These are phyloP conservation scores for Komagataella pastoris DNA, from an alignment of 805 yeast species.

Conservation along the genomic window DNA sequence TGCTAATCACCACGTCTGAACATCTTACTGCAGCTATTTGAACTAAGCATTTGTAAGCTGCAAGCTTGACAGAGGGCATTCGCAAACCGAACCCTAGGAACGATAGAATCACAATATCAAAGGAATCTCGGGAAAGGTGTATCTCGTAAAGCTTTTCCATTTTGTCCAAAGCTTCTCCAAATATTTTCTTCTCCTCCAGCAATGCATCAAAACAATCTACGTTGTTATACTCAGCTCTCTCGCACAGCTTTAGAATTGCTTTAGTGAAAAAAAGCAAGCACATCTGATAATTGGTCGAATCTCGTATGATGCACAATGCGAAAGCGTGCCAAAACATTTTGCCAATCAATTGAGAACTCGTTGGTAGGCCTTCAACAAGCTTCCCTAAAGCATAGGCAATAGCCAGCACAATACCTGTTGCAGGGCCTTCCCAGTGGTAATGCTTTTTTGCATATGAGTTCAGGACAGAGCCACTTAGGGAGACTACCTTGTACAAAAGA, in stretches of 20 bases:
- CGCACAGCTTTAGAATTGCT: background rate
- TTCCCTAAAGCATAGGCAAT: conserved; percentile 29
- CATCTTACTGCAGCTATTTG: background rate
- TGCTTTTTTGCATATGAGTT: background rate
- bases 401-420: background rate
- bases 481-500: conserved; percentile 23
- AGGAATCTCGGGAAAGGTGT: conserved; percentile 26
- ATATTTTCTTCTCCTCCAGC: conserved; percentile 15
- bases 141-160: conserved; percentile 30
- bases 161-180: conserved; percentile 26
- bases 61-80: background rate
- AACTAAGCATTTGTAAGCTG: background rate
- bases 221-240: background rate
- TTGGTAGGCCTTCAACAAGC: conserved; percentile 33
- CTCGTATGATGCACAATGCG: conserved; percentile 6
- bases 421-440: background rate
- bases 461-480: background rate
- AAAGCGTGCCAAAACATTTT: conserved; percentile 34
- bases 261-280: background rate
- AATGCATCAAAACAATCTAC: background rate
- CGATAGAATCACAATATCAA: conserved; percentile 36
- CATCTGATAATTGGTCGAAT: background rate
- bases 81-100: background rate
- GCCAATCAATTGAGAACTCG: conserved; percentile 29
- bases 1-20: background rate